Conservation (phyloP, 805 yeast species). For the Cyberlindnera suaveolens region DNA sequence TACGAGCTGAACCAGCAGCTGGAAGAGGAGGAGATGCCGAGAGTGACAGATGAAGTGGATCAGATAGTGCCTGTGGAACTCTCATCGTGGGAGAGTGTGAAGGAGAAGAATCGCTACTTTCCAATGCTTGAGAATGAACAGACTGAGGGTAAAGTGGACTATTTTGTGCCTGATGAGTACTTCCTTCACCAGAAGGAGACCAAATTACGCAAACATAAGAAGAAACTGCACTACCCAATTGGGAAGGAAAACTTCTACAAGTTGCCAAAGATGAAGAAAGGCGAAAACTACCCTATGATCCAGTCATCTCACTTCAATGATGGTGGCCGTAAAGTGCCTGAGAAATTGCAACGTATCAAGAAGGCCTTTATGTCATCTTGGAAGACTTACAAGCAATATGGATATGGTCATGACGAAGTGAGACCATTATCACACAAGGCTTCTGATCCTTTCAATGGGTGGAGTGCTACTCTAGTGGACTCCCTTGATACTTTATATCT, state of each 20-base stretch:
- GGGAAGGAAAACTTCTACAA: constrained; percentile 21
- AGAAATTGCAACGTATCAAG: constrained; percentile 27
- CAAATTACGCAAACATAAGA: constrained; percentile 14
- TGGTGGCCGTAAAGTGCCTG: constrained; percentile 23
- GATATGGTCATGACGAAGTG: constrained; percentile 42
- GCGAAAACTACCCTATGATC: constrained; percentile 20
- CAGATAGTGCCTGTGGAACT: constrained; percentile 3
- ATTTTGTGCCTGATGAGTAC: constrained; percentile 17
- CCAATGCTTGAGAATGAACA: constrained; percentile 27
- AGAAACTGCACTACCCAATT: constrained; percentile 16
- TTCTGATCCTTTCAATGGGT: constrained; percentile 39
- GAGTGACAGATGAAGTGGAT: constrained; percentile 11
- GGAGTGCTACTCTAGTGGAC: constrained; percentile 47
- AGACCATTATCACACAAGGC: constrained; percentile 30
- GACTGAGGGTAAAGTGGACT: constrained; percentile 8
- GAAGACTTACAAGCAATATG: constrained; percentile 35
- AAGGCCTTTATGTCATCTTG: constrained; percentile 37
- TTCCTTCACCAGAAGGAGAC: constrained; percentile 15
- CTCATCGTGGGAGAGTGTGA: constrained; percentile 10
- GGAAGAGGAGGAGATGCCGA: constrained; percentile 21
- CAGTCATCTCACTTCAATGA: constrained; percentile 26
- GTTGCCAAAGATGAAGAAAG: constrained; percentile 13
- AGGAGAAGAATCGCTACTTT: constrained; percentile 33
- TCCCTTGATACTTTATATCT: constrained; percentile 44
- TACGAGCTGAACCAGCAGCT: constrained; percentile 18